Evolutionary conservation across 108 stramenopile species (phyloP), one percentile per base, ranked within the genome.

Genomic region (Skeletonema potamos): DNA sequence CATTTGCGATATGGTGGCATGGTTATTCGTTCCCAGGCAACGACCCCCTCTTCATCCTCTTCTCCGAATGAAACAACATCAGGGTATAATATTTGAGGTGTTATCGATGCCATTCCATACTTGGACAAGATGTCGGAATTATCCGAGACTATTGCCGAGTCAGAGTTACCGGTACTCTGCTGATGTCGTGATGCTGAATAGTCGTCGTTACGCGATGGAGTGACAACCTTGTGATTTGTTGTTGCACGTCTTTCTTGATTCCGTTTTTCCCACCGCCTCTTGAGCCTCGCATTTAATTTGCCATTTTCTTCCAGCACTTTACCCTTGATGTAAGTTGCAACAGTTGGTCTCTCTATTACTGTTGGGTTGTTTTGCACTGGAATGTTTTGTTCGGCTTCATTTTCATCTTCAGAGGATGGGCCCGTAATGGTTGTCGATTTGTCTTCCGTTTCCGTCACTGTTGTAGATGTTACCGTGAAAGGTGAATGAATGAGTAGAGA

Each of bases 21-120:
- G 17, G 37, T 26, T 27, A 46, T 10, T 6, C n/a, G n/a, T n/a
- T n/a, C n/a, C n/a, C n/a, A n/a, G 27, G 26, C 22, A 41, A 34
- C 4, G 24, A 55, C 57, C 22, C 60, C 58, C 28, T 77, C 76
- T 15, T 51, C 43, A 58, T 70, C 76, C 1, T 59, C 60, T 54
- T 71, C 59, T 34, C 58, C 70, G 32, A 70, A 69, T 4, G 70
- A 54, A 24, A 70, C 69, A 13, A 64, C 69, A 62, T 48, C 62
- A 27, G 43, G 27, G 4, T n/a, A 43, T 27, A n/a, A 43, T 27
- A n/a, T 39, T 27, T 39, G 9, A 27, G 34, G 26, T 17, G 48
- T n/a, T 22, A 8, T 28, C 1, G 67, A 28, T 43, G n/a, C 12
- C 6, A 44, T 30, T 30, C 41, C 61, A 27, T 56, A 68, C n/a